phyloP scores from a whole-genome alignment of 2,329 filamentous ascomycete species.

The Lachnellula arida region DNA sequence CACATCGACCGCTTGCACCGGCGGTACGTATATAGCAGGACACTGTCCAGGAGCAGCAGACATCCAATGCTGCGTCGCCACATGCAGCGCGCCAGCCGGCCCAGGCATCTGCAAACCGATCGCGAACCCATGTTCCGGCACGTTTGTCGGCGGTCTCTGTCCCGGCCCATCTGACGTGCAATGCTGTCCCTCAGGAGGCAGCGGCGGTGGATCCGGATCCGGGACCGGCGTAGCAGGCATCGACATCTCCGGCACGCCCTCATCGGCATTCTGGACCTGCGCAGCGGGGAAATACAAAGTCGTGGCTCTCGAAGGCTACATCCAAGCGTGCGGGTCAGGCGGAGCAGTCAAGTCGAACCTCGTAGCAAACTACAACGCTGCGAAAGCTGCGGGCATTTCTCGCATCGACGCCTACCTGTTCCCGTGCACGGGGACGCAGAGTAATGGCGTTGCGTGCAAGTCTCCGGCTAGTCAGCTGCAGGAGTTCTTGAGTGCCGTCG shows the following conservation, averaged over 20 bases:
- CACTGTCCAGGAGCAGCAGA: constrained; percentile 15
- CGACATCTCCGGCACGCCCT: constrained; percentile 14
- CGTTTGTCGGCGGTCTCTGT: constrained; percentile 12
- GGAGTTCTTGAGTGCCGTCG: constrained; percentile 19
- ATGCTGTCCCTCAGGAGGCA: constrained; percentile 13
- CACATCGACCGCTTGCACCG: constrained; percentile 6
- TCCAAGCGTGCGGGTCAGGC: constrained; percentile 18
- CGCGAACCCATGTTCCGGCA: constrained; percentile 8
- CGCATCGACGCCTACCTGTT: constrained; percentile 26
- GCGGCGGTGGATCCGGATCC: neutral
- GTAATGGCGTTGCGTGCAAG: constrained; percentile 24
- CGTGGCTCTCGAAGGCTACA: constrained; percentile 16
- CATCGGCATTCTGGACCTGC: constrained; percentile 14
- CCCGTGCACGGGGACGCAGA: constrained; percentile 23
- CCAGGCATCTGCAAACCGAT: constrained; percentile 15
- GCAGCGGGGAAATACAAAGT: constrained; percentile 13
- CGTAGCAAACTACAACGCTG: constrained; percentile 17
- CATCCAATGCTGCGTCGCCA: constrained; percentile 20
- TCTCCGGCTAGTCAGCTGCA: constrained; percentile 16
- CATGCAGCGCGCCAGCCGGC: constrained; percentile 14
- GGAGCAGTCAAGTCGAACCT: constrained; percentile 20
- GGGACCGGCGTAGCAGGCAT: constrained; percentile 5
- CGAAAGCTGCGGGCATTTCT: constrained; percentile 19
- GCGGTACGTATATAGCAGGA: constrained; percentile 8
- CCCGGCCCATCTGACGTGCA: constrained; percentile 17